Evolutionary conservation across 2,329 filamentous ascomycete species (phyloP).

Genomic region (Exophiala viscosa): DNA sequence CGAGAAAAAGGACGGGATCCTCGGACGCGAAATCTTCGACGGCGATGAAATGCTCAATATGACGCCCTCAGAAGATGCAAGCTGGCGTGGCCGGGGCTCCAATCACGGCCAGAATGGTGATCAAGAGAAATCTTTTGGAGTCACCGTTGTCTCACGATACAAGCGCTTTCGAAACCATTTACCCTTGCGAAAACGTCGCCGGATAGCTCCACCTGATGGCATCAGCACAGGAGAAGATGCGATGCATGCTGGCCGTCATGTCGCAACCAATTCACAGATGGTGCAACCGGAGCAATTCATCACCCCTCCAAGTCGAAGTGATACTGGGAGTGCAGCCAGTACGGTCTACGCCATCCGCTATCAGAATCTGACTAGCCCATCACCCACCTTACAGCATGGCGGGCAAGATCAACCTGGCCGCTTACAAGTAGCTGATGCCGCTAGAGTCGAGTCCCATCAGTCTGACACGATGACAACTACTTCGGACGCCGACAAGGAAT

Average conservation of each 20-base stretch:
- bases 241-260: constrained; percentile 30
- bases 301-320: constrained; percentile 57
- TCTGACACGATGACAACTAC: constrained; percentile 9
- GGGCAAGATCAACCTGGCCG: not conserved
- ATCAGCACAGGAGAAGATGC: constrained; percentile 20
- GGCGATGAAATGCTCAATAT: constrained; percentile 86
- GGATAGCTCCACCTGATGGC: constrained; percentile 15
- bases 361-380: constrained; percentile 51
- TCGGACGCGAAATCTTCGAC: constrained; percentile 87
- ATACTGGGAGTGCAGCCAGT: constrained; percentile 60
- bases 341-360: constrained; percentile 63
- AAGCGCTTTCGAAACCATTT: constrained; percentile 14
- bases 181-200: constrained; percentile 19
- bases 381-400: constrained; percentile 30
- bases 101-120: constrained; percentile 9
- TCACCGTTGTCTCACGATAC: constrained; percentile 10
- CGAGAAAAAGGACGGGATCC: constrained; percentile 87
- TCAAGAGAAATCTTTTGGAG: constrained; percentile 9
- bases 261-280: constrained; percentile 39
- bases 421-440: not conserved
- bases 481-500: constrained; percentile 17
- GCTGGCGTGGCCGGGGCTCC: constrained; percentile 38
- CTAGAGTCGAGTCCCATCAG: constrained; percentile 9
- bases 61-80: constrained; percentile 56
- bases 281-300: constrained; percentile 34